These are phyloP conservation scores for Luffa acutangula DNA, from an alignment of 306 rosid species.

Conservation along the genomic window DNA sequence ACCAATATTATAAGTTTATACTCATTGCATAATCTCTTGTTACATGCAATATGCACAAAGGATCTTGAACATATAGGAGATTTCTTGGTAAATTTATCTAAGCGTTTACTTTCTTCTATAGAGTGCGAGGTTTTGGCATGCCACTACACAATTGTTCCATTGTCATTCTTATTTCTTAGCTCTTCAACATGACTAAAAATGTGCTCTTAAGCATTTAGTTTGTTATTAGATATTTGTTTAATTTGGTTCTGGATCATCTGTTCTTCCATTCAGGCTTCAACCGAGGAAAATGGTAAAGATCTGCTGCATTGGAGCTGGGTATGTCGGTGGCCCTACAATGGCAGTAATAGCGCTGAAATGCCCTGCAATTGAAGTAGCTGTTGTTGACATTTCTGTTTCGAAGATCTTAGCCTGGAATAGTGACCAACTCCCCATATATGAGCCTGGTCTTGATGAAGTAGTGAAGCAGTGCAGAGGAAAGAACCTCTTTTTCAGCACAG, in stretches of 20 bases:
- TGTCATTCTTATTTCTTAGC: neutral
- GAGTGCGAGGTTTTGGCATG: neutral
- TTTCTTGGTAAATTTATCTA: neutral
- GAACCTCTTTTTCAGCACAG: constrained; percentile 67
- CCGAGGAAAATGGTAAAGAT: constrained; percentile 58
- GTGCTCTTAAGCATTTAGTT: neutral
- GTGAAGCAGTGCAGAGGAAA: constrained; percentile 66
- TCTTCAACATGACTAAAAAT: neutral
- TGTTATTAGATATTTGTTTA: neutral
- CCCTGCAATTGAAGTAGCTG: constrained; percentile 57
- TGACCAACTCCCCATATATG: constrained; percentile 64
- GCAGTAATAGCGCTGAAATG: constrained; percentile 76
- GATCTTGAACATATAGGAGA: neutral
- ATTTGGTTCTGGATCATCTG: neutral
- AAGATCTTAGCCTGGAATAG: constrained; percentile 74
- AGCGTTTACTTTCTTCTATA: neutral
- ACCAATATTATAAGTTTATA: neutral
- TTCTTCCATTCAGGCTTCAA: constrained; percentile 10
- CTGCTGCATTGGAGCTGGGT: constrained; percentile 85
- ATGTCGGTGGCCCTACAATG: constrained; percentile 84
- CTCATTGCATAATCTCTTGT: neutral
- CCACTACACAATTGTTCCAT: no score
- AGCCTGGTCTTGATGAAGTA: constrained; percentile 65
- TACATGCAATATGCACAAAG: neutral
- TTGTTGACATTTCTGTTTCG: constrained; percentile 67